A percentile compares a stretch with the other conserved stretches of the same genome.
phyloP scores from a whole-genome alignment of 2,329 filamentous ascomycete genomes.

The Cladosporium cucumerinum region DNA sequence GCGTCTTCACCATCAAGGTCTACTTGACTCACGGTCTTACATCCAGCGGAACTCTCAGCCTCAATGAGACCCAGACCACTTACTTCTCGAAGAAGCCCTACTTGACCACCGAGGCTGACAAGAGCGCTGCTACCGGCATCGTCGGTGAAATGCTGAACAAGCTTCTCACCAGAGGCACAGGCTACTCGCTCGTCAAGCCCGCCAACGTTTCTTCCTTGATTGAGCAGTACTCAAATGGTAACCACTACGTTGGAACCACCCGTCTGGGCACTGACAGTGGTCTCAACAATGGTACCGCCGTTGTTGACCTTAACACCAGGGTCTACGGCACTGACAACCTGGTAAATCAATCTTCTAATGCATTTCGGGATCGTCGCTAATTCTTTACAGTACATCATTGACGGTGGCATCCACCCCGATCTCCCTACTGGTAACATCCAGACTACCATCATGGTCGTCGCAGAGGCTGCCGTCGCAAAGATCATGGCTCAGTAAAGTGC shows the following conservation, averaged over 20 bases:
- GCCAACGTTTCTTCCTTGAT: slow-evolving; percentile 51
- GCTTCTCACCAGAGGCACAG: slow-evolving; percentile 53
- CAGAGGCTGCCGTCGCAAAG: slow-evolving; percentile 8
- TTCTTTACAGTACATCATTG: slow-evolving; percentile 62
- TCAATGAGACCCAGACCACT: slow-evolving; percentile 56
- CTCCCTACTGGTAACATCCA: slow-evolving; percentile 9
- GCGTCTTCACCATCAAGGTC: slow-evolving; percentile 45
- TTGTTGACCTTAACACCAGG: slow-evolving; percentile 50
- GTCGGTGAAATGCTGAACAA: slow-evolving; percentile 59
- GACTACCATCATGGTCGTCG: slow-evolving; percentile 15
- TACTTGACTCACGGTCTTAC: slow-evolving; percentile 63
- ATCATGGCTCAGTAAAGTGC: slow-evolving; percentile 4
- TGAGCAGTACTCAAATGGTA: slow-evolving; percentile 50
- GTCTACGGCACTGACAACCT: slow-evolving; percentile 63
- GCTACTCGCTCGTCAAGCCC: slow-evolving; percentile 57
- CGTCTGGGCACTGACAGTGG: slow-evolving; percentile 45
- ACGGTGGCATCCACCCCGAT: slow-evolving; percentile 59
- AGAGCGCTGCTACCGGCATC: slow-evolving; percentile 58
- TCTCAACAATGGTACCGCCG: slow-evolving; percentile 40
- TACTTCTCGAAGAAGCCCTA: slow-evolving; percentile 60
- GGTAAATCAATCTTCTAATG: slow-evolving; percentile 62
- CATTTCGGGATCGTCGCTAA: slow-evolving; percentile 63
- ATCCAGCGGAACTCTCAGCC: slow-evolving; percentile 59
- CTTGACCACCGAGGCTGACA: slow-evolving; percentile 56
- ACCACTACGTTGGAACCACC: slow-evolving; percentile 44